These are phyloP conservation scores for Colletotrichum horii DNA, from an alignment of 2,329 filamentous ascomycete species.

Conservation along the genomic window DNA sequence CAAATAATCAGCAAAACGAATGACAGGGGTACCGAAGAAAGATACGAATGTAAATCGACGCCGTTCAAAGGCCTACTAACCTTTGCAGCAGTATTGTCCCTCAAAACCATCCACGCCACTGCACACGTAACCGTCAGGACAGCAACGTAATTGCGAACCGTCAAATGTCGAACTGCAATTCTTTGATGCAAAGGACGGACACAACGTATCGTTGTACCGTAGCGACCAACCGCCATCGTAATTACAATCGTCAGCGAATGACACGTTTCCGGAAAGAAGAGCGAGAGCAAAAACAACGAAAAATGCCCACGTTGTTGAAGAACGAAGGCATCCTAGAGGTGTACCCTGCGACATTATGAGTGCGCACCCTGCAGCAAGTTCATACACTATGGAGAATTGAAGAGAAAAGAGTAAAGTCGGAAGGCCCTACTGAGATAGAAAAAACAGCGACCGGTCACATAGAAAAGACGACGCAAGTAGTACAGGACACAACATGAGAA, in stretches of 20 bases:
- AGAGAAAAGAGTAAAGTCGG: not conserved
- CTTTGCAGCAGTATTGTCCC: not conserved
- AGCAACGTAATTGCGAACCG: not conserved
- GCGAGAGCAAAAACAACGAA: not conserved
- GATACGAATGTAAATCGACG: not conserved
- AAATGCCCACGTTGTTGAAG: not conserved
- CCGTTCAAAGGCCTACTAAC: not conserved
- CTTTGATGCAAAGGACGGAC: not conserved
- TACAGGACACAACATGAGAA: not conserved
- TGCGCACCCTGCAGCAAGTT: not conserved
- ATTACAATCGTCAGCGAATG: not conserved
- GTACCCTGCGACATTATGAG: not conserved
- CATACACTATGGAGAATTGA: not conserved
- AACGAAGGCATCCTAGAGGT: not conserved
- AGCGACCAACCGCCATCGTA: not conserved
- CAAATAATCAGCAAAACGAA: not conserved
- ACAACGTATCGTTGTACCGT: not conserved
- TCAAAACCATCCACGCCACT: not conserved
- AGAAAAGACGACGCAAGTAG: not conserved
- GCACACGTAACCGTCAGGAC: not conserved
- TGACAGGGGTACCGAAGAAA: not conserved
- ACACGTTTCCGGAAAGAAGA: accelerated
- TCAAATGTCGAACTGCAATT: not conserved
- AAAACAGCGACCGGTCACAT: not conserved
- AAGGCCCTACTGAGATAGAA: not conserved